Evolutionary conservation across 2,329 filamentous ascomycete species (phyloP).

Genomic region (Aspergillus pseudotamarii): DNA sequence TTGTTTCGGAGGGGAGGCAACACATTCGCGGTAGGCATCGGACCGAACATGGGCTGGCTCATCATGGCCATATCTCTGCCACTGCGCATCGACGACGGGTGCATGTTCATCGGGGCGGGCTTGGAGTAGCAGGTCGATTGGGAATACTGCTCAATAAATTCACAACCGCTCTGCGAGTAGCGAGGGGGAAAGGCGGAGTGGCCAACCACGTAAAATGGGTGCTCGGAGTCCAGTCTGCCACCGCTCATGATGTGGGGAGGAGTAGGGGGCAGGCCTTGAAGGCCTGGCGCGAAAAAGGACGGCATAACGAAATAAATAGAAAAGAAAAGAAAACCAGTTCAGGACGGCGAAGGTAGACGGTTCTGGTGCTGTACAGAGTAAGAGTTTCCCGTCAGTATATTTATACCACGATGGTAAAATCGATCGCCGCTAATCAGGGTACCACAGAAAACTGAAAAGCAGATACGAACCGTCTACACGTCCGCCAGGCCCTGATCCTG

Average conservation of each 20-base stretch:
- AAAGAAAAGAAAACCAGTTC: slow-evolving; percentile 31
- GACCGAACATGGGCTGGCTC: slow-evolving; percentile 40
- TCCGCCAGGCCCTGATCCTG: slow-evolving; percentile 44
- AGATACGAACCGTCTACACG: slow-evolving; percentile 46
- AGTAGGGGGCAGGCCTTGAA: slow-evolving; percentile 46
- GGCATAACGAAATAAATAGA: slow-evolving; percentile 38
- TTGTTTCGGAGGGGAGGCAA: slow-evolving; percentile 46
- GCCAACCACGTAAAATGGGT: slow-evolving; percentile 43
- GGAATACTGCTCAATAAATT: slow-evolving; percentile 51
- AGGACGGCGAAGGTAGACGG: slow-evolving; percentile 43
- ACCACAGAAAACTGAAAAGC: slow-evolving; percentile 8
- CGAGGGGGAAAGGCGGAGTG: slow-evolving; percentile 45
- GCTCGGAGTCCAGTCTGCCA: slow-evolving; percentile 41
- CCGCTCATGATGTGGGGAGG: slow-evolving; percentile 43
- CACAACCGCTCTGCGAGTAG: slow-evolving; percentile 47
- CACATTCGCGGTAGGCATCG: slow-evolving; percentile 36
- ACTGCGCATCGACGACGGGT: slow-evolving; percentile 34
- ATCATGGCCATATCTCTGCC: slow-evolving; percentile 38
- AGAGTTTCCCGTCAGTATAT: slow-evolving; percentile 26
- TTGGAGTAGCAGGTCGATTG: slow-evolving; percentile 46
- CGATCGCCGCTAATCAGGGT: slow-evolving; percentile 1
- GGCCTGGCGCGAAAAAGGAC: slow-evolving; percentile 45
- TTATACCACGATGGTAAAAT: slow-evolving; percentile 9
- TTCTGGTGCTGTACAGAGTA: slow-evolving; percentile 21
- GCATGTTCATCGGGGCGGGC: slow-evolving; percentile 36